Percentiles rank a stretch among this genome's conserved stretches.
These are phyloP conservation scores for Phytophthora fragariaefolia DNA, from an alignment of 352 stramenopile genomes.

Conservation along the genomic window DNA sequence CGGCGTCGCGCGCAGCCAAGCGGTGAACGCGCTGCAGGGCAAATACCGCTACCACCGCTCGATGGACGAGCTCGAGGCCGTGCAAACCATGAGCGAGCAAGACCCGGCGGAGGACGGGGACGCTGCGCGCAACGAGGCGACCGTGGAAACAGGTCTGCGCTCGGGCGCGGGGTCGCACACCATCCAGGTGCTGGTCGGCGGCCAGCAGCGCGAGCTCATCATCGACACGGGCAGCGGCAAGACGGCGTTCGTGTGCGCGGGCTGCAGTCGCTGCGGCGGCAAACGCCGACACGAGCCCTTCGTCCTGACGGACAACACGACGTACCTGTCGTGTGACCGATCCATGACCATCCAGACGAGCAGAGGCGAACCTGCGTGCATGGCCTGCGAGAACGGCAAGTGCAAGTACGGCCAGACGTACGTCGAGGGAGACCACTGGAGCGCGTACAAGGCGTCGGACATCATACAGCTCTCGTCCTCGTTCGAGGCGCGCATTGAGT, in stretches of 20 bases:
- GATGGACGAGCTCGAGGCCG: slow-evolving; percentile 10
- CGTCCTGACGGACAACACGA: slow-evolving; percentile 49
- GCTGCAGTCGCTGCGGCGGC: slow-evolving; percentile 88
- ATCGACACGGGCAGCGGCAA: slow-evolving; percentile 96
- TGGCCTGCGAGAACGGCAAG: slow-evolving; percentile 58
- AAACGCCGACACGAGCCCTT: slow-evolving; percentile 88
- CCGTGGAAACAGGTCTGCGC: slow-evolving; percentile 49
- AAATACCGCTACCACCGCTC: slow-evolving; percentile 25
- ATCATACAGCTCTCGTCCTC: slow-evolving; percentile 55
- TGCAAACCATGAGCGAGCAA: slow-evolving; percentile 6
- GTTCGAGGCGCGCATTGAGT: slow-evolving; percentile 74
- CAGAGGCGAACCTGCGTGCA: slow-evolving; percentile 28
- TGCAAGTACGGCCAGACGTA: slow-evolving; percentile 94
- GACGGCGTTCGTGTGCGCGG: slow-evolving; percentile 95
- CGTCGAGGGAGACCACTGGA: slow-evolving; percentile 94
- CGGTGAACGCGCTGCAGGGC: slow-evolving; percentile 19
- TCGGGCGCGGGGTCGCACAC: slow-evolving; percentile 75
- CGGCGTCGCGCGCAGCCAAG: slow-evolving; percentile 26
- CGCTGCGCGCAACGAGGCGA: neutral
- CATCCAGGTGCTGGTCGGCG: slow-evolving; percentile 68
- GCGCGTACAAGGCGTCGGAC: slow-evolving; percentile 90
- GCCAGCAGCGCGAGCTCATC: slow-evolving; percentile 89
- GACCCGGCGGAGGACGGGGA: neutral
- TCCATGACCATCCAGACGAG: slow-evolving; percentile 27
- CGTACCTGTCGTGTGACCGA: slow-evolving; percentile 58